Conservation (phyloP, 2,329 filamentous ascomycete species). For the Fonsecaea erecta region DNA sequence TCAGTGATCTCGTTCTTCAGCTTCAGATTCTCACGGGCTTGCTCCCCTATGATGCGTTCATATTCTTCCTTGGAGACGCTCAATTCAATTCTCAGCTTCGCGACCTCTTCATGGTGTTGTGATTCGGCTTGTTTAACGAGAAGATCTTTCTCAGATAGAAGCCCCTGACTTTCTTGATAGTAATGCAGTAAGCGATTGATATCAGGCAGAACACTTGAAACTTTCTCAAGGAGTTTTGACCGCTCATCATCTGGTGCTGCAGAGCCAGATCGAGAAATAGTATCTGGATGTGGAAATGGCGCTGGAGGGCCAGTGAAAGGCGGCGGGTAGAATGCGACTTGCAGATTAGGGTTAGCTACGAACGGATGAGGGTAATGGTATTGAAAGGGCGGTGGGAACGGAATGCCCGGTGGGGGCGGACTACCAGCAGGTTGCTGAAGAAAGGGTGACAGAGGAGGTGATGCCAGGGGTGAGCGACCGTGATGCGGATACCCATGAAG, state of each 20-base stretch:
- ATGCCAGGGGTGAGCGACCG: slow-evolving; percentile 25
- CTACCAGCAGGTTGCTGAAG: slow-evolving; percentile 25
- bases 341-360: slow-evolving; percentile 20
- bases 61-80: slow-evolving; percentile 53
- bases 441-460: slow-evolving; percentile 31
- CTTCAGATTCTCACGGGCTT: slow-evolving; percentile 28
- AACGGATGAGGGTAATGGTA: slow-evolving; percentile 25
- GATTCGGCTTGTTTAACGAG: slow-evolving; percentile 55
- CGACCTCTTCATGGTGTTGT: slow-evolving; percentile 55
- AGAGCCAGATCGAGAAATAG: slow-evolving; percentile 22
- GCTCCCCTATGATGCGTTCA: slow-evolving; percentile 40
- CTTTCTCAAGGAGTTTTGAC: slow-evolving; percentile 40
- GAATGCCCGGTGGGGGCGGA: slow-evolving; percentile 25
- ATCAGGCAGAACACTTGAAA: slow-evolving; percentile 54
- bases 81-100: slow-evolving; percentile 56
- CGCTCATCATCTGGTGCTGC: slow-evolving; percentile 30
- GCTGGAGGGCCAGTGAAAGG: slow-evolving; percentile 18
- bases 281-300: slow-evolving; percentile 14
- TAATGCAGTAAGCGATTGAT: slow-evolving; percentile 50
- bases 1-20: slow-evolving; percentile 31
- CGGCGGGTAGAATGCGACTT: slow-evolving; percentile 23
- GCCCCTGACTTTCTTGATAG: slow-evolving; percentile 57
- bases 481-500: slow-evolving; percentile 8
- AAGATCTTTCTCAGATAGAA: slow-evolving; percentile 55
- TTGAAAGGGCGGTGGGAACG: slow-evolving; percentile 17